phyloP scores from a whole-genome alignment of 768 basidiomycete genomes.

The Trametes punicea region DNA sequence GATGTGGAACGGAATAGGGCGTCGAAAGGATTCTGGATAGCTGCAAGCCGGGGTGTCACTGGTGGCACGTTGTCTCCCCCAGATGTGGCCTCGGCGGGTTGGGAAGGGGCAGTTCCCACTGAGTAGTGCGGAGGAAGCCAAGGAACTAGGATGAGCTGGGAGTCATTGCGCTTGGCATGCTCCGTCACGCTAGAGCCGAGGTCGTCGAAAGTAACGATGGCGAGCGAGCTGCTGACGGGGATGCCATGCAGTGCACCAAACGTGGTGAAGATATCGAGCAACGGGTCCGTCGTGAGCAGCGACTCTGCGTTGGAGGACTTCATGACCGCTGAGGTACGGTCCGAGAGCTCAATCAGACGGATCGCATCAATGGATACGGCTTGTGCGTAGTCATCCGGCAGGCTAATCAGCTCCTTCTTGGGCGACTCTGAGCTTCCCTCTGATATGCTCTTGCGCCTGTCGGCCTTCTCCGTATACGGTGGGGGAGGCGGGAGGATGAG shows the following conservation, averaged over 20 bases:
- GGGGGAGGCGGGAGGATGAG: slow-evolving; percentile 55
- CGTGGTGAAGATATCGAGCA: slow-evolving; percentile 71
- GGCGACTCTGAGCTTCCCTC: neutral
- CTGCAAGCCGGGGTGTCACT: slow-evolving; percentile 24
- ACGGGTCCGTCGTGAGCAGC: slow-evolving; percentile 66
- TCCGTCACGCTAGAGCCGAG: slow-evolving; percentile 67
- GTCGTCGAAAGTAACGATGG: slow-evolving; percentile 76
- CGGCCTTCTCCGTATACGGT: slow-evolving; percentile 1
- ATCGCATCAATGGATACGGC: slow-evolving; percentile 67
- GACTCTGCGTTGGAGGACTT: slow-evolving; percentile 62
- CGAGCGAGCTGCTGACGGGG: slow-evolving; percentile 57
- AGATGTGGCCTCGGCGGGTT: slow-evolving; percentile 17
- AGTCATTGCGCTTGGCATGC: slow-evolving; percentile 53
- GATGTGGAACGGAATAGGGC: slow-evolving; percentile 45
- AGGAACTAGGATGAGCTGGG: slow-evolving; percentile 79
- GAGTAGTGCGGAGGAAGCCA: slow-evolving; percentile 55
- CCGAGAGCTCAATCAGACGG: slow-evolving; percentile 80
- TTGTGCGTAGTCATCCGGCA: slow-evolving; percentile 4
- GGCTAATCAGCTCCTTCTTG: slow-evolving; percentile 1
- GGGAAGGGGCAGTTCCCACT: slow-evolving; percentile 4
- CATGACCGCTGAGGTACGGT: slow-evolving; percentile 64
- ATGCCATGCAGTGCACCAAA: slow-evolving; percentile 73
- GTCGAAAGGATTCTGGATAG: slow-evolving; percentile 69
- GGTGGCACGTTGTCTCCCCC: slow-evolving; percentile 11
- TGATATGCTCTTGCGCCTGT: neutral